Evolutionary conservation across 495 filamentous ascomycete species (phyloP).

Genomic region (Daldinia loculata): DNA sequence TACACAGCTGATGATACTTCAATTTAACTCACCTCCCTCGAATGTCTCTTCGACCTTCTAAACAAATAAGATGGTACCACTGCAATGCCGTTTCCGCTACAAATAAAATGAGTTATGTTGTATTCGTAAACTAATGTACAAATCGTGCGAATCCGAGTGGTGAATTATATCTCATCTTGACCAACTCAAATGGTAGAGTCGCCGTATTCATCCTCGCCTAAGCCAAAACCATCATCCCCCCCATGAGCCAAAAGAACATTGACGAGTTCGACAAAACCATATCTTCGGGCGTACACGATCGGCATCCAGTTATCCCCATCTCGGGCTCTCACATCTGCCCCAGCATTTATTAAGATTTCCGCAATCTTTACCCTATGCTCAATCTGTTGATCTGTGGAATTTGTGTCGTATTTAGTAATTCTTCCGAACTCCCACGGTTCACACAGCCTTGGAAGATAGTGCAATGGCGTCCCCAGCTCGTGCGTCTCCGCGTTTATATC

Average conservation of each 20-base stretch:
- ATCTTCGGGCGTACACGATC: neutral
- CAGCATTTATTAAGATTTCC: neutral
- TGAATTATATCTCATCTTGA: too few relatives aligned
- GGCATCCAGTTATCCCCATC: neutral
- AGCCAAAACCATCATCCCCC: neutral
- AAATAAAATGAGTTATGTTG: too few relatives aligned
- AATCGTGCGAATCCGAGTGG: too few relatives aligned
- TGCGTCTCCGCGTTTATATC: neutral
- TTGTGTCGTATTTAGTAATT: too few relatives aligned
- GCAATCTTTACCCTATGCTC: neutral
- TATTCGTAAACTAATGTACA: too few relatives aligned
- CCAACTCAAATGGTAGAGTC: too few relatives aligned
- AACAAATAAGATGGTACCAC: too few relatives aligned
- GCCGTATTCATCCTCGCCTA: neutral
- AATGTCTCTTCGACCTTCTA: too few relatives aligned
- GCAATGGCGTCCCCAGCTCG: neutral
- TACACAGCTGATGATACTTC: too few relatives aligned
- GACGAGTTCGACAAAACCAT: neutral
- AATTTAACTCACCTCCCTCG: too few relatives aligned
- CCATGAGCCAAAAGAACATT: neutral
- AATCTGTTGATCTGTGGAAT: neutral
- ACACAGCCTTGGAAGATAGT: neutral
- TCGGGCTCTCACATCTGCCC: neutral
- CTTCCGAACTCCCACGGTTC: too few relatives aligned
- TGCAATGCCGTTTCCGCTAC: too few relatives aligned